Conservation (phyloP, 177 flowering plant genomes). For the Vitis hybrid region DNA sequence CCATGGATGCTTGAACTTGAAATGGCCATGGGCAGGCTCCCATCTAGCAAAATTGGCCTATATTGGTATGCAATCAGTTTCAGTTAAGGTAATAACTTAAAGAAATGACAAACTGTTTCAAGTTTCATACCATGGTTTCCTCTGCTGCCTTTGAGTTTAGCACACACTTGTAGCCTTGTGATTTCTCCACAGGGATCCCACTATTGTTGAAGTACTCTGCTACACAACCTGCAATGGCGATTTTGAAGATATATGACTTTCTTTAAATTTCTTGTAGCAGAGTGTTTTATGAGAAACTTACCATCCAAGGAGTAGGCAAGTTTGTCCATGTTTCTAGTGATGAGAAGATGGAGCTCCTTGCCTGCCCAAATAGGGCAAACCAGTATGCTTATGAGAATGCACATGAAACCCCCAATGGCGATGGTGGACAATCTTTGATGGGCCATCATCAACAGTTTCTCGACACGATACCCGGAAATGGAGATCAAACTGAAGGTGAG, state of each 20-base stretch:
- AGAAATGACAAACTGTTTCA: not conserved
- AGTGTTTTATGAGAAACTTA: slow-evolving; percentile 19
- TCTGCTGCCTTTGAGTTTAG: slow-evolving; percentile 68
- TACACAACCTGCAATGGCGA: slow-evolving; percentile 40
- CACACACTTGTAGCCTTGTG: slow-evolving; percentile 61
- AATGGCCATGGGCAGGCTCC: slow-evolving; percentile 86
- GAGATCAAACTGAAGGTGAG: slow-evolving; percentile 73
- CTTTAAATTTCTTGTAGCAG: not conserved
- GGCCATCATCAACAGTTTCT: slow-evolving; percentile 48
- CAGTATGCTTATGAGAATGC: slow-evolving; percentile 54
- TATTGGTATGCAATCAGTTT: not conserved
- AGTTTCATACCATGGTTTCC: slow-evolving; percentile 54
- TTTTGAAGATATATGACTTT: not conserved
- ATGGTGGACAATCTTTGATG: slow-evolving; percentile 58
- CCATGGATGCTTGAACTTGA: slow-evolving; percentile 85
- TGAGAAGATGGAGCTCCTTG: slow-evolving; percentile 55
- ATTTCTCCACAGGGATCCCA: slow-evolving; percentile 12
- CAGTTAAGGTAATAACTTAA: not conserved
- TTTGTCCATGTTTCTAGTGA: slow-evolving; percentile 60
- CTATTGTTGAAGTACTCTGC: slow-evolving; percentile 34
- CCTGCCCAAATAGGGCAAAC: slow-evolving; percentile 91
- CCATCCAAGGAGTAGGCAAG: slow-evolving; percentile 79
- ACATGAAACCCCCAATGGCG: slow-evolving; percentile 51
- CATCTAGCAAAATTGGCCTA: slow-evolving; percentile 89
- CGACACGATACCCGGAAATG: slow-evolving; percentile 62